A percentile compares a stretch with the other conserved stretches of the same genome.
Conservation (phyloP, 2,329 filamentous ascomycete genomes). For the Tolypocladium cylindrosporum region DNA sequence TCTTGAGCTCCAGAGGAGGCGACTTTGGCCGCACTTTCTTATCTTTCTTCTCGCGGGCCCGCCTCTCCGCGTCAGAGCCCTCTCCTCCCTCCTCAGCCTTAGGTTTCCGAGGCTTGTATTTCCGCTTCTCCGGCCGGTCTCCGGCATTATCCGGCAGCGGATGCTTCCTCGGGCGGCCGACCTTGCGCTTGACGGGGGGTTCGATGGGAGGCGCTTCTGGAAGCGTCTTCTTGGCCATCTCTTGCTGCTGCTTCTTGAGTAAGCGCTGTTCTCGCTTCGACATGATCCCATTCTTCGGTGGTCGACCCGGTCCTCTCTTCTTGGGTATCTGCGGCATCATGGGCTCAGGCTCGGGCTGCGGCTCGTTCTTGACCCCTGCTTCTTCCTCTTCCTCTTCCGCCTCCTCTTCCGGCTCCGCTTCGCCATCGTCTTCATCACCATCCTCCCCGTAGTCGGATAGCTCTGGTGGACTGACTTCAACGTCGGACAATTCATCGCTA, state of each 20-base stretch:
- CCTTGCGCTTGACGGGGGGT: conserved; percentile 50
- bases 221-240: conserved; percentile 39
- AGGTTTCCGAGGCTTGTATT: conserved; percentile 54
- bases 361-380: conserved; percentile 18
- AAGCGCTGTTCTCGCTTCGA: conserved; percentile 64
- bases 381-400: conserved; percentile 11
- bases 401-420: conserved; percentile 7
- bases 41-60: conserved; percentile 48
- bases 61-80: conserved; percentile 44
- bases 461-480: conserved; percentile 29
- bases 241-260: conserved; percentile 45
- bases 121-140: conserved; percentile 51
- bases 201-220: conserved; percentile 36
- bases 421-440: conserved; percentile 15
- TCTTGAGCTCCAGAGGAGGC: conserved; percentile 45
- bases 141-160: conserved; percentile 46
- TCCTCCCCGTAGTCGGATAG: conserved; percentile 24
- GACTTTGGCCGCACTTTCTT: conserved; percentile 51
- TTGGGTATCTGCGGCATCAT: conserved; percentile 40
- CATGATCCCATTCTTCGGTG: conserved; percentile 75
- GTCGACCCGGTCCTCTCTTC: conserved; percentile 68
- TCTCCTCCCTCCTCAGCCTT: conserved; percentile 43
- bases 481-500: conserved; percentile 40
- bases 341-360: conserved; percentile 21
- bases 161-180: conserved; percentile 55